Base-by-base conservation (phyloP, 164 flowering plant genomes). In the Macadamia tetraphylla region DNA sequence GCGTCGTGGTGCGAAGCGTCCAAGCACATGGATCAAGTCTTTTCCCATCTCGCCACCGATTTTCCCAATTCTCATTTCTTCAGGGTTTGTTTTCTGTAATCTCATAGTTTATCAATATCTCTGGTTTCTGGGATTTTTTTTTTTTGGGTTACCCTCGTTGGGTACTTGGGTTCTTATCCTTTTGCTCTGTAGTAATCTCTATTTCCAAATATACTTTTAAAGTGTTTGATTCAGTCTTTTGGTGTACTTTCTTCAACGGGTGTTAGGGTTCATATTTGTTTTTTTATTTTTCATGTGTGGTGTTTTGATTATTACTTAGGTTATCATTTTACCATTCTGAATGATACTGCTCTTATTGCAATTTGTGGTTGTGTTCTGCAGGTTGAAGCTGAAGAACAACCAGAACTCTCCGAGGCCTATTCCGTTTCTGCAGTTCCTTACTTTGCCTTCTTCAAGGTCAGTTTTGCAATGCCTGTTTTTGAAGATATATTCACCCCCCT, bases 301-400 rank as follows among this genome's bases (percentile, higher is more conserved):
- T 32, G 15, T 12, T 13, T 8, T 17, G 17, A 44, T 17, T n/a
- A 23, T 23, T 29, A 9, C 9, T 43, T 43, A 43, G 23, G 23
- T 23, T 23, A 23, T 23, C 23, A 23, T 23, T 23, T 23, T 23
- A 23, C 23, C 23, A 35, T 35, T 35, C 5, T 35, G 5, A 35
- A 35, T 35, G 40, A 35, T 35, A 3, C 31, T 32, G 49, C n/a
- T 35, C 13, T 51, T 66, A n/a, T 43, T 58, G 46, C 61, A 29
- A 49, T 64, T 52, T 66, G 40, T 18, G 49, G 46, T 65, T 2
- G 7, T 23, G 15, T 52, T 43, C 71, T 81, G 65, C 77, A 94
- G 99, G 97, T 88, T 67, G 99, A 94, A 71, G 99, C 99, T 76
- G 99, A 94, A 81, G 96, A 94, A 70, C 94, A 88, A 66, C 92